Conservation (phyloP, 2,329 filamentous ascomycete species). For the Aspergillus spinulosporus region DNA sequence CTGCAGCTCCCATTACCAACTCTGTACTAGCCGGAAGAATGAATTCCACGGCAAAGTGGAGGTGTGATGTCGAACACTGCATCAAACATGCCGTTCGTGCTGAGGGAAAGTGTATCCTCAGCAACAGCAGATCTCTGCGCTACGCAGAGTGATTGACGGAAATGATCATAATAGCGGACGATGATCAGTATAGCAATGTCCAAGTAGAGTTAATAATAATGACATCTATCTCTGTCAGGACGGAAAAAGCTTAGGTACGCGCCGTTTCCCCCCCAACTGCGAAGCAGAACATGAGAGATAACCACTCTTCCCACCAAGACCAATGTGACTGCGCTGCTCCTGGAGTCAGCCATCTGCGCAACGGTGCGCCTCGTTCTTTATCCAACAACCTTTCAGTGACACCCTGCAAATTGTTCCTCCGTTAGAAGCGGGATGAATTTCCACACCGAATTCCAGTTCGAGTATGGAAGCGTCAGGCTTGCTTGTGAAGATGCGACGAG, state of each 20-base stretch:
- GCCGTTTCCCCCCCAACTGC: background rate
- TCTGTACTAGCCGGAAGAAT: background rate
- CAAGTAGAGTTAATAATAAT: background rate
- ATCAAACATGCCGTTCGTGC: background rate
- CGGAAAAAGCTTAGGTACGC: background rate
- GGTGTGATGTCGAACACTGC: background rate
- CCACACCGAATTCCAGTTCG: constrained; percentile 44
- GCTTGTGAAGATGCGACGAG: constrained; percentile 42
- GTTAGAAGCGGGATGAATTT: constrained; percentile 52
- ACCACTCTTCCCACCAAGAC: background rate
- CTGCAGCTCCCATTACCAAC: background rate
- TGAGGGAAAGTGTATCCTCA: background rate
- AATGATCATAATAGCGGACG: background rate
- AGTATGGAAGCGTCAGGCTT: constrained; percentile 41
- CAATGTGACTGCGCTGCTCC: background rate
- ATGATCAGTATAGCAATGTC: background rate
- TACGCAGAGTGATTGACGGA: background rate
- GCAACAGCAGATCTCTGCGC: background rate
- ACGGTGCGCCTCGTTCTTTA: constrained; percentile 40
- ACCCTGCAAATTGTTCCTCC: constrained; percentile 34
- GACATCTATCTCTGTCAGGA: background rate
- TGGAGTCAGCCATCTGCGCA: constrained; percentile 26
- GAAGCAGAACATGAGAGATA: background rate
- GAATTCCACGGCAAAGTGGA: background rate
- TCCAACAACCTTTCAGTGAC: constrained; percentile 36